Conservation (phyloP, 805 yeast genomes). For the Yarrowia sp. region DNA sequence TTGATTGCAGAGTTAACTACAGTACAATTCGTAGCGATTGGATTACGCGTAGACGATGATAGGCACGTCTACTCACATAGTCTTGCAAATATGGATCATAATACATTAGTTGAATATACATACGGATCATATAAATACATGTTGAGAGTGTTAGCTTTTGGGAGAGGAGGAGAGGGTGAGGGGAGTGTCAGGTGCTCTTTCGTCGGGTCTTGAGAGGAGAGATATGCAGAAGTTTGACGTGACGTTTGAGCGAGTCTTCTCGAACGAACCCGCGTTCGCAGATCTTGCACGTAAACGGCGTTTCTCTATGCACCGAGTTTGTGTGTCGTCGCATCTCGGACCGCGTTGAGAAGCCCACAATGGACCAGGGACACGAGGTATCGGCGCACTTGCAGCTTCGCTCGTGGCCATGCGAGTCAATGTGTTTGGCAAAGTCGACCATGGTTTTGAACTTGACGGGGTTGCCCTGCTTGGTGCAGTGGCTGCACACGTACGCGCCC, state of each 20-base stretch:
- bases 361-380: constrained; percentile 4
- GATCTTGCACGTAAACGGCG: neutral
- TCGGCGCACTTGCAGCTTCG: constrained; percentile 11
- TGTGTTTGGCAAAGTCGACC: constrained; percentile 10
- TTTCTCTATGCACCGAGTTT: constrained; percentile 1
- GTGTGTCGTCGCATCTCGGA: constrained; percentile 5
- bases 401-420: neutral
- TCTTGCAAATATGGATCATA: neutral
- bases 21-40: too few relatives aligned
- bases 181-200: neutral
- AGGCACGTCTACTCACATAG: too few relatives aligned
- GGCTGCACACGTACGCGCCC: constrained; percentile 9
- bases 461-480: neutral
- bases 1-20: neutral
- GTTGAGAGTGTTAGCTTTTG: neutral
- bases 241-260: constrained; percentile 12
- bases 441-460: constrained; percentile 1
- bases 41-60: too few relatives aligned
- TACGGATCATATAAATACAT: neutral
- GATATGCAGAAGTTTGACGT: neutral
- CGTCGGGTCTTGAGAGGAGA: neutral
- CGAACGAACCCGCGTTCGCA: constrained; percentile 1
- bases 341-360: constrained; percentile 9
- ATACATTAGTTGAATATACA: neutral
- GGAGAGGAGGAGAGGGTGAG: neutral